Evolutionary conservation across 345 rosid genomes (phyloP).

Genomic region (Physaria fendleri): DNA sequence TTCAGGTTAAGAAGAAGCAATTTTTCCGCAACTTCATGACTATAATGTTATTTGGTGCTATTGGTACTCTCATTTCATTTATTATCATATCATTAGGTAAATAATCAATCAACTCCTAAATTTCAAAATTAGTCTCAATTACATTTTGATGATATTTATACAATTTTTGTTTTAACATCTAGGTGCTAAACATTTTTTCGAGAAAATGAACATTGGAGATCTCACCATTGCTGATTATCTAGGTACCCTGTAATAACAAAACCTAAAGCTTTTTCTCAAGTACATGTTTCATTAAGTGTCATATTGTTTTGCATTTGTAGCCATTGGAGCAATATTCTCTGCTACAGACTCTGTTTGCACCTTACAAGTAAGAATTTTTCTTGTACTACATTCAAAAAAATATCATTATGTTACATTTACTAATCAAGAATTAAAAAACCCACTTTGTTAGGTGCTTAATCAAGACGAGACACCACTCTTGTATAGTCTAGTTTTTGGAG

Average conservation of each 20-base stretch:
- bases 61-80: conserved; percentile 92
- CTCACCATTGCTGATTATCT: conserved; percentile 74
- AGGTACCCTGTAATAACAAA: conserved; percentile 35
- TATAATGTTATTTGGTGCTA: conserved; percentile 83
- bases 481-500: conserved; percentile 91
- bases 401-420: neutral
- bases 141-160: conserved; percentile 3
- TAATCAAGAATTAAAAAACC: neutral
- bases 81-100: conserved; percentile 73
- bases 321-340: conserved; percentile 95
- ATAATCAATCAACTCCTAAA: neutral
- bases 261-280: neutral
- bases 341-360: conserved; percentile 99
- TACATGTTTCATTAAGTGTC: conserved; percentile 3
- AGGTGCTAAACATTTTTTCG: conserved; percentile 76
- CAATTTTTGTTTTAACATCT: neutral
- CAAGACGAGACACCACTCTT: conserved; percentile 89
- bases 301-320: conserved; percentile 36
- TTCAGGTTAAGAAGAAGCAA: conserved; percentile 98
- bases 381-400: neutral
- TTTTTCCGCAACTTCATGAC: conserved; percentile 97
- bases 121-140: neutral
- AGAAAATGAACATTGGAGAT: conserved; percentile 57
- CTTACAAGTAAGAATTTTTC: conserved; percentile 53
- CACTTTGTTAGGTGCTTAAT: conserved; percentile 59